Base-by-base conservation (phyloP, 257 asterid species). In the Fraxinus anomala region DNA sequence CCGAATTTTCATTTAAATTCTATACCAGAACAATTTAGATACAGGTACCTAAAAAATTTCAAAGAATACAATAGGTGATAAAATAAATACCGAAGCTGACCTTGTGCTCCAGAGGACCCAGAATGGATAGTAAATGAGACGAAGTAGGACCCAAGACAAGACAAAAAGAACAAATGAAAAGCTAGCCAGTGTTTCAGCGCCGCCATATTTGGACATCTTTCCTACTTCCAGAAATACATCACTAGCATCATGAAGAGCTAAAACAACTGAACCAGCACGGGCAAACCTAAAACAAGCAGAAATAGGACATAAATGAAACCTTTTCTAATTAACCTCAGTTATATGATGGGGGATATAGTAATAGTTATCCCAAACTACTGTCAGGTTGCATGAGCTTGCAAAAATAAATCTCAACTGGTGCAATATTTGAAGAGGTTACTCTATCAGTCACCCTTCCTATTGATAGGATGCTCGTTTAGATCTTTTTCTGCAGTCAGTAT, bases 71-170 rank as follows among this genome's bases (percentile, higher is more conserved):
- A 68, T 16, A 13, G 76, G 23, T 31, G 1, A 75, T 61, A 39
- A 68, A 65, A 34, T 31, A 44, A 56, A 36, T 34, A 79, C 19
- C 37, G 75, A 1, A 66, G 78, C 81, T 56, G 42, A 92, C 98
- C 98, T 92, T 65, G 98, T 94, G 88, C 97, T 94, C 96, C 97
- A 84, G 3, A 94, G 91, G 77, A 94, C 69, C 97, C 97, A 94
- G 81, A 94, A 90, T 0, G 98, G 98, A 85, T 81, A 94, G 88
- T 87, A 92, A 79, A 88, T 80, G 80, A 94, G 93, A 68, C 98
- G 98, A 84, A 92, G 97, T 54, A 89, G 40, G 82, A 89, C 47
- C 90, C 91, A 94, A 13, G 92, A 83, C 78, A 90, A 17, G 74
- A 89, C 96, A 67, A 94, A 94, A 59, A 91, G 84, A 73, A 91